Evolutionary conservation across 2,329 filamentous ascomycete species (phyloP), one percentile per base, ranked within the genome.

Genomic region (Nigrograna mackinnonii): DNA sequence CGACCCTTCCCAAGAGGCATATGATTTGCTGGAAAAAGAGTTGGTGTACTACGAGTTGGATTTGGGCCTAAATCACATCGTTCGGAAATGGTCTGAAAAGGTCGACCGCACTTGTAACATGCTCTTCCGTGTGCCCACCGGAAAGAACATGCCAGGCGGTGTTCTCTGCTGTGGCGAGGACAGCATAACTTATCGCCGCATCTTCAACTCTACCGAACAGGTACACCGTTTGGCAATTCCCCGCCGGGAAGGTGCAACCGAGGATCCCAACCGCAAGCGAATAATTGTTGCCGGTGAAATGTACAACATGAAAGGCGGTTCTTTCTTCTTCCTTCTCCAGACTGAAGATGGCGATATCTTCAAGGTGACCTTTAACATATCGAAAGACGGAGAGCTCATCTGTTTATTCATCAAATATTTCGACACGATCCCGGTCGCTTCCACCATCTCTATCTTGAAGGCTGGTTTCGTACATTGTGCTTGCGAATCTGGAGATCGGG

Each of bases 11-110:
- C 92, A 91, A 13, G 82, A 88, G 64, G 91, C 91, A 2, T 84
- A 85, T 54, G 79, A 87, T 44, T 87, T 95, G 54, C 75, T 89
- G 35, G 91, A 97, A 67, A 97, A 95, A 46, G 84, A 89, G 54
- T 76, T 99, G 20, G 92, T 97, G 1, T 99, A 97, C 71, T 99
- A 99, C 64, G 94, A 97, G 72, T 84, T 99, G 17, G 94, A 99
- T 62, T 80, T 99, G 20, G 95, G 95, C 22, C 74, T 99, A 41
- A 99, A 99, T 59, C 94, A 99, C 64, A 94, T 99, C 26, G 91
- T 99, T 16, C 85, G 92, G 46, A 96, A 91, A 67, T 99, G 94
- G 94, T 87, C 90, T 11, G 94, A 99, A 55, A 83, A 89, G 1
- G 94, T 99, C 5, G 92, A 97, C 64, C 84, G 91, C 37, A 89